A percentile compares a stretch with the other conserved stretches of the same genome.
Conservation (phyloP, 1,284 basidiomycete species). For the Cutaneotrichosporon arboriforme region DNA sequence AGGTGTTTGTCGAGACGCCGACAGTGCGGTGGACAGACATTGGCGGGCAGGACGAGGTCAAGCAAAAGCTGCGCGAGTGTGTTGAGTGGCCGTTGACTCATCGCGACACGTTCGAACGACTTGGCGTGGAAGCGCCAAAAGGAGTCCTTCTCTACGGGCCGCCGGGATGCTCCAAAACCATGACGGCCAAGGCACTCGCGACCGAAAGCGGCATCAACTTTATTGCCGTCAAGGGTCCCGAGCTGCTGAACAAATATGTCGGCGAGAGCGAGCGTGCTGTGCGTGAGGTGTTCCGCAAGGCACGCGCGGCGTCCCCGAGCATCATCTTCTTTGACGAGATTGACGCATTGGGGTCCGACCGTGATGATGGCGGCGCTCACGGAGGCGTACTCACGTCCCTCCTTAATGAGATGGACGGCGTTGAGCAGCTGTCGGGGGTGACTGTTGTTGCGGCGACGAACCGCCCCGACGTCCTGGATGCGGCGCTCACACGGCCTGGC, state of each 20-base stretch:
- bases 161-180: slow-evolving; percentile 94
- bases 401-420: slow-evolving; percentile 97
- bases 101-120: slow-evolving; percentile 72
- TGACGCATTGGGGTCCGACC: slow-evolving; percentile 80
- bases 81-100: slow-evolving; percentile 93
- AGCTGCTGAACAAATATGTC: slow-evolving; percentile 94
- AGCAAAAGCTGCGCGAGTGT: slow-evolving; percentile 76
- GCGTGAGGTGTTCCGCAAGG: slow-evolving; percentile 91
- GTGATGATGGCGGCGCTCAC: slow-evolving; percentile 62
- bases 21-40: slow-evolving; percentile 81
- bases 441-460: slow-evolving; percentile 96
- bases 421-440: slow-evolving; percentile 86
- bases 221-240: slow-evolving; percentile 95
- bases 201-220: slow-evolving; percentile 95
- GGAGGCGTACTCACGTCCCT: slow-evolving; percentile 86
- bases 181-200: slow-evolving; percentile 89
- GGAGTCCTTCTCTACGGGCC: slow-evolving; percentile 94
- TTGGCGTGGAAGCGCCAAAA: slow-evolving; percentile 83
- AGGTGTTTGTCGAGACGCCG: slow-evolving; percentile 81
- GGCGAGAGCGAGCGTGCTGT: slow-evolving; percentile 95
- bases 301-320: slow-evolving; percentile 84
- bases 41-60: slow-evolving; percentile 73
- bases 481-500: slow-evolving; percentile 90
- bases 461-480: slow-evolving; percentile 85
- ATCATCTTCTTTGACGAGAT: slow-evolving; percentile 99